Base-by-base conservation (phyloP, 2,329 filamentous ascomycete genomes). In the Ascochyta koolunga region DNA sequence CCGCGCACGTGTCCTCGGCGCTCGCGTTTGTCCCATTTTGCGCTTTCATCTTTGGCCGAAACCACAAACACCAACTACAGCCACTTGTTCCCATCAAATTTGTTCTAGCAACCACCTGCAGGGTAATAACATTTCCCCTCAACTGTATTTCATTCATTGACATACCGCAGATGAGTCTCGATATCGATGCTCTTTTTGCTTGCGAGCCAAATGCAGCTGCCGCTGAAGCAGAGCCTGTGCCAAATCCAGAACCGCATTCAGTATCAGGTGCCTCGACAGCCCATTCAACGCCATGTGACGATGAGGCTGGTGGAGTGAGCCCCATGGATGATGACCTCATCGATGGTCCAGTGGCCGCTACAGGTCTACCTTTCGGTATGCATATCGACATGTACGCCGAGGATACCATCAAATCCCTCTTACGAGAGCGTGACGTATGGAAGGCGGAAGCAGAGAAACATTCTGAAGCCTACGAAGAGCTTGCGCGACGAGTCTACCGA, bases 161-260 rank as follows among this genome's bases (percentile, higher is more conserved):
- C 16, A 6, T 21, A 15, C 5, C 22, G 39, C 16, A 59, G 50
- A 58, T 54, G 56, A 58, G 42, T 46, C 33, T 54, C 16, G 29
- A 44, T 43, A 25, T 61, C 7, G 44, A 59, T 18, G 22, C 45
- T 13, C 47, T 57, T 22, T 59, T 53, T 22, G 18, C 10, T 5
- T 37, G 35, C 18, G 35, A 37, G 18, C 35, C 18, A 3, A 18
- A 19, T 18, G 18, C 45, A 32, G 29, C 50, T 48, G 24, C 50
- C 50, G 24, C n/a, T 35, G 13, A 29, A 29, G 2, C 15, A 29
- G 27, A 5, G 4, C 13, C 27, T 13, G 10, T 5, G 3, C 10
- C 22, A 25, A 2, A 32, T 55, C 24, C 22, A 27, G 11, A 16
- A 33, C 15, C 16, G 5, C 5, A n/a, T 16, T 7, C 31, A 33